Percentiles rank a stretch among this genome's conserved stretches.
Evolutionary conservation across 352 stramenopile genomes (phyloP).

Genomic region (Thalassiosira delicatula): DNA sequence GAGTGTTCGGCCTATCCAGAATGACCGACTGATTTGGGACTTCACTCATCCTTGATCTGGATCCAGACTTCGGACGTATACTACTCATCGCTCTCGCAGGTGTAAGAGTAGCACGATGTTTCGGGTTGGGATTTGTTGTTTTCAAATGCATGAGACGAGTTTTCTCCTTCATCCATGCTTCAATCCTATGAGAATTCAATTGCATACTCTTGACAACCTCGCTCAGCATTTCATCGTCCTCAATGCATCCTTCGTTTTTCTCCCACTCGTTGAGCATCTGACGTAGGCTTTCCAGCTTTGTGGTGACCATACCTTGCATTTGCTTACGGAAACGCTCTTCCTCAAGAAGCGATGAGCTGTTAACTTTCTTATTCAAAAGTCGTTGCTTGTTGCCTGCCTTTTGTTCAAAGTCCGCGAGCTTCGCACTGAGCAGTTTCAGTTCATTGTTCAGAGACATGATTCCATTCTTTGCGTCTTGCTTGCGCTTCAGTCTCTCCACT

Average conservation of each 20-base stretch:
- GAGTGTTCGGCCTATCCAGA: no score
- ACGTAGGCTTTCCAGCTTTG: constrained; percentile 73
- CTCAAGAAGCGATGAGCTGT: constrained; percentile 70
- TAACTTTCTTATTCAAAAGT: constrained; percentile 76
- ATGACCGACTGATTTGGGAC: no score
- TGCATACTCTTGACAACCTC: constrained; percentile 78
- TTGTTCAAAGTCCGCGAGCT: constrained; percentile 79
- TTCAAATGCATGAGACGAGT: constrained; percentile 82
- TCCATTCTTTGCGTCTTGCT: constrained; percentile 80
- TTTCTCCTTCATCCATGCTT: constrained; percentile 74
- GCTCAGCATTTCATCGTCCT: constrained; percentile 77
- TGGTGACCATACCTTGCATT: constrained; percentile 79
- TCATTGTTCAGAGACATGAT: constrained; percentile 83
- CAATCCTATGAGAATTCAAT: constrained; percentile 71
- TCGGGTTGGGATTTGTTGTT: constrained; percentile 60
- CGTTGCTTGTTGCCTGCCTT: constrained; percentile 74
- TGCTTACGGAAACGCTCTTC: constrained; percentile 82
- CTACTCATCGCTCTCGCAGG: no score
- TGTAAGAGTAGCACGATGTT: constrained; percentile 20
- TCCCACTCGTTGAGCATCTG: constrained; percentile 73
- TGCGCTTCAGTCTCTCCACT: constrained; percentile 75
- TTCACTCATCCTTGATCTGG: no score
- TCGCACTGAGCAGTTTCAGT: constrained; percentile 77
- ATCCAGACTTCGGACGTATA: no score
- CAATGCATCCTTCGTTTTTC: constrained; percentile 56